phyloP scores from a whole-genome alignment of 2,329 filamentous ascomycete genomes.

The Lojkania enalia region DNA sequence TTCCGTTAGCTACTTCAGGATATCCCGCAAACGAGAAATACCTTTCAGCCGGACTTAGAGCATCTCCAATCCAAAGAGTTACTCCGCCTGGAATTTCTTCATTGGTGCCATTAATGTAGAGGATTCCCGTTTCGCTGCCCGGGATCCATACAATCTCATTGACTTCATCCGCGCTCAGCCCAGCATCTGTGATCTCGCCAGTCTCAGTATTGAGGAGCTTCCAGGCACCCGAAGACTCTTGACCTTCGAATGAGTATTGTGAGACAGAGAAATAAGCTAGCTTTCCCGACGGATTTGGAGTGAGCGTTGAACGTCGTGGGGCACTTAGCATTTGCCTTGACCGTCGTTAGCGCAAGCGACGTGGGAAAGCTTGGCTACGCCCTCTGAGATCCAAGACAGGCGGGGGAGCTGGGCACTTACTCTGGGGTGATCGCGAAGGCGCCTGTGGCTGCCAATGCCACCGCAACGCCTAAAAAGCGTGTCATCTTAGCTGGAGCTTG shows the following conservation, averaged over 20 bases:
- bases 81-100: conserved; percentile 53
- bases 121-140: conserved; percentile 55
- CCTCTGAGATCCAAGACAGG: conserved; percentile 5
- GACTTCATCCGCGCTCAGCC: conserved; percentile 37
- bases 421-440: conserved; percentile 40
- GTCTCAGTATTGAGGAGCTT: conserved; percentile 38
- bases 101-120: conserved; percentile 66
- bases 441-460: conserved; percentile 39
- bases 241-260: conserved; percentile 77
- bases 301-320: conserved; percentile 69
- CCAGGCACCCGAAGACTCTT: conserved; percentile 63
- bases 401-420: conserved; percentile 21
- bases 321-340: conserved; percentile 63
- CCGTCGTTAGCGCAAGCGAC: conserved; percentile 9
- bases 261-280: conserved; percentile 69
- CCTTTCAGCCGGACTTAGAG: conserved; percentile 29
- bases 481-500: conserved; percentile 34
- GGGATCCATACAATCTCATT: conserved; percentile 41
- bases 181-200: conserved; percentile 36
- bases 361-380: too few relatives aligned
- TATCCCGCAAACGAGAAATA: conserved; percentile 1
- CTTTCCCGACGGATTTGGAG: conserved; percentile 68
- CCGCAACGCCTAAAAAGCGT: conserved; percentile 37
- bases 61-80: conserved; percentile 41
- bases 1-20: conserved; percentile 3